Base-by-base conservation (phyloP, 1,284 basidiomycete genomes). In the Bjerkandera adusta region DNA sequence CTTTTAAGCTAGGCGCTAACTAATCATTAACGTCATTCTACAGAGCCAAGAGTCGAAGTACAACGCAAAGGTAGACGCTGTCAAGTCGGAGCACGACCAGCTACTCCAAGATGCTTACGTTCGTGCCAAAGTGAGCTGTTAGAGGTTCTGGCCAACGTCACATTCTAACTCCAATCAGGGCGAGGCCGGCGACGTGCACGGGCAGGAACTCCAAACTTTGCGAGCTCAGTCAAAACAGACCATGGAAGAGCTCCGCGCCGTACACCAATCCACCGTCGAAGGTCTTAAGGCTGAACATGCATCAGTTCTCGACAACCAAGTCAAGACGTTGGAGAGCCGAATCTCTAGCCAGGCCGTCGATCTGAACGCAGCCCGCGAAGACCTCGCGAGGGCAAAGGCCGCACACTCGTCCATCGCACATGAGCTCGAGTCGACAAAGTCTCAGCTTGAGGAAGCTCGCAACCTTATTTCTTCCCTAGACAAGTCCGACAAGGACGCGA, bases 331-430 rank as follows among this genome's bases (percentile, higher is more conserved):
- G 16, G 79, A 85, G 63, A 87, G 90, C 67, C 75, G 79, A 59
- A 73, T 89, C 44, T 71, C 68, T 43, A 76, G 67, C 46, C 70
- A 83, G 53, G 77, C 67, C 42, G 65, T 89, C 30, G 86, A 92
- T 57, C 75, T 91, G 39, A 88, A 84, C 60, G 89, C 87, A 7
- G 89, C 89, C 0, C 79, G 83, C 57, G 88, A 91, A 50, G 89
- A 91, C 59, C 79, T 92, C 30, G 61, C 73, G 1, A 91, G 89
- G 67, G 75, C 85, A 6, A 92, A 91, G 65, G 61, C 73, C 1
- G 66, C 73, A 13, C 59, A 80, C 11, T 75, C 80, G 16, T 53
- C 73, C 4, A 68, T 78, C 36, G 71, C 71, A 15, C 61, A 71
- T 3, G 84, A 89, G 55, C 64, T 80, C 11, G 75, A 76, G 46